Conservation (phyloP, 2,329 filamentous ascomycete species). For the Hypoxylon sp. region DNA sequence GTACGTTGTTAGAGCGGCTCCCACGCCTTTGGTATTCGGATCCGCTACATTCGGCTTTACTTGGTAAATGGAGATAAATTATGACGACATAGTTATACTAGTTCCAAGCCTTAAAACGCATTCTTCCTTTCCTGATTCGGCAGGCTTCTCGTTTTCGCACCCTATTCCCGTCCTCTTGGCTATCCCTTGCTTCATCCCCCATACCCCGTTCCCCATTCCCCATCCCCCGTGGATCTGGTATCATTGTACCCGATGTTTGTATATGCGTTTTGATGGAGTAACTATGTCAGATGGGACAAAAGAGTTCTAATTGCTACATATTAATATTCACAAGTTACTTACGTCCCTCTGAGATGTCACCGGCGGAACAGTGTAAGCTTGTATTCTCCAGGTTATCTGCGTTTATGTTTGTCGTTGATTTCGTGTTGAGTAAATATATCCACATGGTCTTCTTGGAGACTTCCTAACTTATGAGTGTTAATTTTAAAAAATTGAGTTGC, state of each 20-base stretch:
- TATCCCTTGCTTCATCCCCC: background rate
- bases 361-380: background rate
- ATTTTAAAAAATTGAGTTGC: background rate
- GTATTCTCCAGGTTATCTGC: background rate
- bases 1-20: background rate
- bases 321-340: background rate
- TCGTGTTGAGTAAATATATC: background rate
- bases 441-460: background rate
- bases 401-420: background rate
- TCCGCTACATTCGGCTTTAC: background rate
- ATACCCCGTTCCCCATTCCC: background rate
- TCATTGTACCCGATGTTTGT: background rate
- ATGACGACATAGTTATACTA: background rate
- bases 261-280: background rate
- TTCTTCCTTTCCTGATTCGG: background rate
- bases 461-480: background rate
- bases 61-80: background rate
- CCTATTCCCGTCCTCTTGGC: background rate
- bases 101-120: background rate
- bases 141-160: background rate
- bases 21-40: background rate
- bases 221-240: background rate
- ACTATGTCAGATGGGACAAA: background rate
- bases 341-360: background rate
- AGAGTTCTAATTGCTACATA: background rate